Conservation (phyloP, 352 stramenopile genomes). For the Sclerospora graminicola region DNA sequence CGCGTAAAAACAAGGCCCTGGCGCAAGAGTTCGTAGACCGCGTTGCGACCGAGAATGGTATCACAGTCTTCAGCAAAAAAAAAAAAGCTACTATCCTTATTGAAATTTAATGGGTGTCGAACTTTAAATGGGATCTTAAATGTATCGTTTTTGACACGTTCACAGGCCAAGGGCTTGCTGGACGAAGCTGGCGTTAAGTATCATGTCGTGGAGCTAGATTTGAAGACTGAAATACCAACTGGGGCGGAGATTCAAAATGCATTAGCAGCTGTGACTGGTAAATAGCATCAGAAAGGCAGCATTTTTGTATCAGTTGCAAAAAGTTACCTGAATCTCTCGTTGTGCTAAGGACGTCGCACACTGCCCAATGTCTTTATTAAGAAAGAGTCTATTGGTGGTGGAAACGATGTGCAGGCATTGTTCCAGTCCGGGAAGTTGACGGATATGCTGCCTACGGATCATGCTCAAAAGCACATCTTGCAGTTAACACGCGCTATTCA, state of each 20-base stretch:
- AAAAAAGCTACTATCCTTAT: constrained; percentile 93
- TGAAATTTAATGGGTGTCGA: constrained; percentile 47
- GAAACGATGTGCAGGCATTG: constrained; percentile 88
- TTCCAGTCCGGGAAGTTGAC: constrained; percentile 85
- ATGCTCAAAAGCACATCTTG: no score
- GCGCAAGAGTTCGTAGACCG: constrained; percentile 48
- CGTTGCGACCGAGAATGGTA: constrained; percentile 30
- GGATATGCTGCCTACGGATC: constrained; percentile 73
- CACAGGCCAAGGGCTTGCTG: constrained; percentile 82
- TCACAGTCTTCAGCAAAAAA: constrained; percentile 86
- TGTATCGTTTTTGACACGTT: background rate
- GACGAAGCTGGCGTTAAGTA: constrained; percentile 38
- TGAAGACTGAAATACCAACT: constrained; percentile 36
- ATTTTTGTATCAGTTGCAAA: background rate
- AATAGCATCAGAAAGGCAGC: background rate
- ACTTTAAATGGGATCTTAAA: no score
- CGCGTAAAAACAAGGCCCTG: constrained; percentile 36
- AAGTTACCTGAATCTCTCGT: no score
- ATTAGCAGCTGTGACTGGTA: constrained; percentile 80
- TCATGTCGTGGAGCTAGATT: constrained; percentile 58
- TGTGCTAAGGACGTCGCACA: constrained; percentile 85
- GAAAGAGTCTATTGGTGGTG: constrained; percentile 88
- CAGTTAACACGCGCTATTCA: no score
- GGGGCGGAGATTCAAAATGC: constrained; percentile 82
- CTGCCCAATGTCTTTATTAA: constrained; percentile 97